Conservation (phyloP, 1,284 basidiomycete species). For the Bondarzewia mesenterica region DNA sequence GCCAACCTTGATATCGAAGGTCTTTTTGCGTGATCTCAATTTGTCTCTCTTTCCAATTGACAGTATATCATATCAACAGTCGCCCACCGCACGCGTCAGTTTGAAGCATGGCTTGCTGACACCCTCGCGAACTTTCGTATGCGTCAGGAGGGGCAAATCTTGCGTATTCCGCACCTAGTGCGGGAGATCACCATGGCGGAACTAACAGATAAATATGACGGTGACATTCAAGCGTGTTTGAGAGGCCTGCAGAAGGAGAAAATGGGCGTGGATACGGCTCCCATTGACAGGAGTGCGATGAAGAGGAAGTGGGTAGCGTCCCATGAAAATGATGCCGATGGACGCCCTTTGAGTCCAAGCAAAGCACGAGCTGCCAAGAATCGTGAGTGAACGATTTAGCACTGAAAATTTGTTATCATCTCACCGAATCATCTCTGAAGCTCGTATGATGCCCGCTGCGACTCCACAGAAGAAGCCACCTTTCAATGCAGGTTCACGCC, state of each 20-base stretch:
- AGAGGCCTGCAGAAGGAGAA: conserved; percentile 53
- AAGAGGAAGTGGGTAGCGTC: conserved; percentile 70
- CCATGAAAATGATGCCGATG: conserved; percentile 39
- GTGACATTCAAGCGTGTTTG: conserved; percentile 60
- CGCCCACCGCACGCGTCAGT: conserved; percentile 58
- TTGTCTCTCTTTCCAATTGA: conserved; percentile 5
- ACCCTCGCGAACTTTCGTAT: conserved; percentile 60
- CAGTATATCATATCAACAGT: conserved; percentile 31
- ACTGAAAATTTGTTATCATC: no score
- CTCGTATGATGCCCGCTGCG: conserved; percentile 37
- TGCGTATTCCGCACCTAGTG: conserved; percentile 67
- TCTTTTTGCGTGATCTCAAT: conserved; percentile 18
- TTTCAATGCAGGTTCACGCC: conserved; percentile 34
- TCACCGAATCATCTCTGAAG: conserved; percentile 26
- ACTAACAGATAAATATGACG: conserved; percentile 69
- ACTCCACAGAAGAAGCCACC: conserved; percentile 50
- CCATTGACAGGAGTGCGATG: conserved; percentile 56
- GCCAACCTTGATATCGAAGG: conserved; percentile 76
- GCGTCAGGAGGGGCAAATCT: conserved; percentile 65
- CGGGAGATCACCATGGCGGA: conserved; percentile 65
- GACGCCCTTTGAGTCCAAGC: conserved; percentile 6
- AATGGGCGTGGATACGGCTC: conserved; percentile 32
- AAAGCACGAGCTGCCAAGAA: conserved; percentile 45
- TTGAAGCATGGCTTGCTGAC: conserved; percentile 64
- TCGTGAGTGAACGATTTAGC: no score